Base-by-base conservation (phyloP, 2,329 filamentous ascomycete species). In the Aspergillus japonicus region DNA sequence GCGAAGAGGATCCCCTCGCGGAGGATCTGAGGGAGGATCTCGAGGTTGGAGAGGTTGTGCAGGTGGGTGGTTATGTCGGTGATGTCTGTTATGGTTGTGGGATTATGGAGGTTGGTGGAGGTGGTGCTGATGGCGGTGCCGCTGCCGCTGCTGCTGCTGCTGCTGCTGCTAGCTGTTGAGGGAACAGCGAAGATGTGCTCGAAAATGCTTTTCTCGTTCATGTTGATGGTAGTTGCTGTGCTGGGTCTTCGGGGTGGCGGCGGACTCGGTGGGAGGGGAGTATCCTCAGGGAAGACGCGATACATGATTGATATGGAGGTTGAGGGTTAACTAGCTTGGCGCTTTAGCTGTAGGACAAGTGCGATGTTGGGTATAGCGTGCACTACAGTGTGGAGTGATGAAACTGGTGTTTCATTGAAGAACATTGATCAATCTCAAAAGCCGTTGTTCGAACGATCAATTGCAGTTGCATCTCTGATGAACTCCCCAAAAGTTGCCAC, bases 1-100 rank as follows among this genome's bases (percentile, higher is more conserved):
- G 72, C 70, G 51, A 75, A 72, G 49, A 75, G 57, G 26, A 75
- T 73, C 3, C 73, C 73, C 55, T 75, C 73, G 52, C 68, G 68
- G 2, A 75, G 68, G 33, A 75, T 75, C 26, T 73, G 70, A 7
- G 73, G 73, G 5, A 75, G 67, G 35, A 74, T 69, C 48, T 74
- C 69, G 42, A 75, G 65, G 29, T 73, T 66, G 11, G 73, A 69
- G 8, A 75, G 69, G 39, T 67, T 67, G 24, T 73, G 66, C 2
- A 73, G 65, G 23, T 66, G 66, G 39, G 66, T 64, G 7, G 63
- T 60, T 24, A 65, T 62, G 24, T 23, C 58, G 21, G 65, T 63
- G 29, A 24, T 54, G 59, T 57, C 11, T 12, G 54, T 54, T n/a
- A 47, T 48, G 33, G 57, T 58, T 16, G 24, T 52, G 26, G 26